These are phyloP conservation scores for Neurospora sp. DNA, from an alignment of 495 filamentous ascomycete genomes.

Conservation along the genomic window DNA sequence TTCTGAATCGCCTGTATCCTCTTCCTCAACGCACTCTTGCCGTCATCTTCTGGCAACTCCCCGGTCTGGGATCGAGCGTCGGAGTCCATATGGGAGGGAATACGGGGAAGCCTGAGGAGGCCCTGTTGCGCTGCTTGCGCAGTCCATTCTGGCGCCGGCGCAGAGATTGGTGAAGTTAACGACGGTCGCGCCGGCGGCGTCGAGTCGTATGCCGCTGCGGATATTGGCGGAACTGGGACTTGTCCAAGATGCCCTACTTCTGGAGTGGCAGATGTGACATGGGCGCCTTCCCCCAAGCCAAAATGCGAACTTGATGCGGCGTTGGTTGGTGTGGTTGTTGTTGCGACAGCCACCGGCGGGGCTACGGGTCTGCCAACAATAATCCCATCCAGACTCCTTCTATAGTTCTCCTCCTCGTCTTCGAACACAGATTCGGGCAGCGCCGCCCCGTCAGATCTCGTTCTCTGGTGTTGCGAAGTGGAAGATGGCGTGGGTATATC, in stretches of 20 bases:
- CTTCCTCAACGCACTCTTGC: constrained; percentile 65
- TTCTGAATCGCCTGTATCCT: constrained; percentile 68
- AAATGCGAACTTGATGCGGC: background rate
- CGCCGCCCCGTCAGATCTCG: constrained; percentile 5
- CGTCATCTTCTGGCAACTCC: constrained; percentile 80
- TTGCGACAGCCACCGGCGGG: background rate
- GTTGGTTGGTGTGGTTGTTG: background rate
- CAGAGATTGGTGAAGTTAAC: background rate
- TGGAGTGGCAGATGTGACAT: background rate
- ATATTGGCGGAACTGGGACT: background rate
- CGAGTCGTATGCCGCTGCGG: background rate
- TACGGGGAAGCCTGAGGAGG: background rate
- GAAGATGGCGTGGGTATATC: constrained; percentile 2
- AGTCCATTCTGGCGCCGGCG: background rate
- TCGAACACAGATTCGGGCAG: constrained; percentile 12
- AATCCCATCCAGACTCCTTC: background rate
- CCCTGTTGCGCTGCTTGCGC: background rate
- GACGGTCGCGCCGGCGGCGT: background rate
- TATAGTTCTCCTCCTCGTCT: constrained; percentile 1
- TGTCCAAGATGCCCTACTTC: background rate
- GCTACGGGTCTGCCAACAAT: background rate
- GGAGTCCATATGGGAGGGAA: background rate
- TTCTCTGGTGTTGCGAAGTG: constrained; percentile 9
- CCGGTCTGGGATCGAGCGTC: constrained; percentile 6
- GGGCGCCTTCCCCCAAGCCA: background rate